Evolutionary conservation across 768 basidiomycete species (phyloP).

Genomic region (Trichaptum fuscoviolaceum): DNA sequence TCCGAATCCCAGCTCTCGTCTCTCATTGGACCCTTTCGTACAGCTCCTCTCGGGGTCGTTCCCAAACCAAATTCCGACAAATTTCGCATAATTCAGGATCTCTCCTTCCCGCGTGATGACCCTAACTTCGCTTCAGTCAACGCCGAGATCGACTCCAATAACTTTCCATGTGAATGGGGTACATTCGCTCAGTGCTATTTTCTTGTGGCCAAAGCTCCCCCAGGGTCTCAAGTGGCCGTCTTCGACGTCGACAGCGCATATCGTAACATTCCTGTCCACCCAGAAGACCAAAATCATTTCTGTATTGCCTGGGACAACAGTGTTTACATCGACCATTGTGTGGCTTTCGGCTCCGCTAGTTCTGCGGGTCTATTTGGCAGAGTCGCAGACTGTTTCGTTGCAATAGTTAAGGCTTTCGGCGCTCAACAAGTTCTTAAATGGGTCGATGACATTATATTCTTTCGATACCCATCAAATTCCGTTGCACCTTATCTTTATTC

Average conservation of each 20-base stretch:
- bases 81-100: conserved; percentile 21
- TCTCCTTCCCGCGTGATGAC: conserved; percentile 17
- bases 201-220: conserved; percentile 29
- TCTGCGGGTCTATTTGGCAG: conserved; percentile 27
- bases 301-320: background rate
- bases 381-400: conserved; percentile 26
- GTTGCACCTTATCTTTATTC: background rate
- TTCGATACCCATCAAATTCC: conserved; percentile 15
- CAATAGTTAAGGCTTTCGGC: conserved; percentile 15
- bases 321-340: conserved; percentile 12
- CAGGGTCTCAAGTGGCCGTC: conserved; percentile 28
- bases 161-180: conserved; percentile 40
- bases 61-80: conserved; percentile 18
- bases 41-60: conserved; percentile 25
- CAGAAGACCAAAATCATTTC: conserved; percentile 4
- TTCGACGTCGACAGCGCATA: conserved; percentile 37
- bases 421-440: conserved; percentile 26
- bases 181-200: conserved; percentile 31
- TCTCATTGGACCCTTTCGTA: conserved; percentile 25
- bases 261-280: conserved; percentile 16
- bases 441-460: conserved; percentile 33
- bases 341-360: conserved; percentile 22
- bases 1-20: conserved; percentile 13
- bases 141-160: conserved; percentile 24
- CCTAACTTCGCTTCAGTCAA: conserved; percentile 22